A percentile compares a stretch with the other conserved stretches of the same genome.
These are phyloP conservation scores for Microcos paniculata DNA, from an alignment of 345 rosid genomes.

Conservation along the genomic window DNA sequence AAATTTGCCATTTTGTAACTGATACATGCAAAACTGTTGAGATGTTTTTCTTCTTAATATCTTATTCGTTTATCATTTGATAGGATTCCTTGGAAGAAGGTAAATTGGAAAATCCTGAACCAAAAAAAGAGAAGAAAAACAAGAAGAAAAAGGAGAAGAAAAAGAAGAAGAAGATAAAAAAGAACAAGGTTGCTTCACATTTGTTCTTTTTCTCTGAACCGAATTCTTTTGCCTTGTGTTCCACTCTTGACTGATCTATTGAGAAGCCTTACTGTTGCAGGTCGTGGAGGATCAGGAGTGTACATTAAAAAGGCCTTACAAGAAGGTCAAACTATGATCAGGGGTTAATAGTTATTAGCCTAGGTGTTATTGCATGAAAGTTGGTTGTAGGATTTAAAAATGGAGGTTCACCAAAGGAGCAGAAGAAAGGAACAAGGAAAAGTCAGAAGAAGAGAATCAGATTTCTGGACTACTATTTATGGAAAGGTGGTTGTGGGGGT, in stretches of 20 bases:
- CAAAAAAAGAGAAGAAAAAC: conserved; percentile 41
- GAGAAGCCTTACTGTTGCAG: conserved; percentile 29
- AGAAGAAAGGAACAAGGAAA: background rate
- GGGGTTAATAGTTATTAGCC: background rate
- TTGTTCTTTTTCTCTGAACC: background rate
- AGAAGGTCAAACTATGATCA: conserved; percentile 36
- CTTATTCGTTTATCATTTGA: conserved; percentile 20
- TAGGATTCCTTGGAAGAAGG: conserved; percentile 38
- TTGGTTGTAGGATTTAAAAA: background rate
- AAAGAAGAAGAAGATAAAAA: conserved; percentile 40
- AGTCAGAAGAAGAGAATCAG: background rate
- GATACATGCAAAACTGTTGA: conserved; percentile 4
- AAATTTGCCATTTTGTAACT: conserved; percentile 15
- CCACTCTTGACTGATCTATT: conserved; percentile 8
- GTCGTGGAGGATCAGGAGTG: conserved; percentile 25
- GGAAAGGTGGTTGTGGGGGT: background rate
- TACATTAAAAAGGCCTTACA: conserved; percentile 33
- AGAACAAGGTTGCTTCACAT: conserved; percentile 35
- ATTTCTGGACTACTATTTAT: background rate
- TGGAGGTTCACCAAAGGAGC: background rate
- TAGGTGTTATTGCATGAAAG: background rate
- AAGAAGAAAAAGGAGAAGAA: conserved; percentile 35
- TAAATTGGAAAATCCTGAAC: conserved; percentile 36
- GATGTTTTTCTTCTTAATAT: conserved; percentile 18
- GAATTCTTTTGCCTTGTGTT: conserved; percentile 20